Percentiles rank a stretch among this genome's conserved stretches.
These are phyloP conservation scores for Pichia ethanolica DNA, from an alignment of 805 yeast genomes.

Conservation along the genomic window DNA sequence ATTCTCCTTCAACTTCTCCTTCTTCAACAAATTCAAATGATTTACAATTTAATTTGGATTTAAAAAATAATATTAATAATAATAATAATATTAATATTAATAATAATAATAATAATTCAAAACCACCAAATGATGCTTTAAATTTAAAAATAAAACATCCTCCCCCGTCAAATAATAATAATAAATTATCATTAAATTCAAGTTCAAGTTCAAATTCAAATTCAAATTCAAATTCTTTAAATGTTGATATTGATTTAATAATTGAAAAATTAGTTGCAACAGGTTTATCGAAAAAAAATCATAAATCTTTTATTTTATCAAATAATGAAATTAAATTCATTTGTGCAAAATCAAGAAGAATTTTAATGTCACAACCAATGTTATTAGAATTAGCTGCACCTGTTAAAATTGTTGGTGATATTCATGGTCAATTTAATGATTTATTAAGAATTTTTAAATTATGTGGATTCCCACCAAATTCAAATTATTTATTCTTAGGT, in stretches of 20 bases:
- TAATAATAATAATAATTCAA: neutral
- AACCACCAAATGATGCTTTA: conserved; percentile 28
- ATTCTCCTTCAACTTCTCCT: conserved; percentile 20
- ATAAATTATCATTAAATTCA: neutral
- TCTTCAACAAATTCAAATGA: conserved; percentile 22
- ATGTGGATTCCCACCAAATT: conserved; percentile 54
- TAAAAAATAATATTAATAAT: conserved; percentile 13
- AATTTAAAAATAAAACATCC: conserved; percentile 14
- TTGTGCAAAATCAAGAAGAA: conserved; percentile 50
- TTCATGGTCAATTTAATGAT: conserved; percentile 62
- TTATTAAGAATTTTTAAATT: conserved; percentile 45
- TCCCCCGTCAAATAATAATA: neutral
- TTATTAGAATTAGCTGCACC: conserved; percentile 64
- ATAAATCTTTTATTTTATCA: conserved; percentile 44
- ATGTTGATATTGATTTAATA: conserved; percentile 50
- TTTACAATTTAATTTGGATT: conserved; percentile 1
- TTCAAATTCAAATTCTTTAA: neutral
- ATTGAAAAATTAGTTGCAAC: conserved; percentile 52
- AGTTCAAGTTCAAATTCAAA: neutral
- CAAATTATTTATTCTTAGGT: conserved; percentile 50
- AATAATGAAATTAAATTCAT: conserved; percentile 49
- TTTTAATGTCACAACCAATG: conserved; percentile 59
- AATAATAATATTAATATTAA: neutral
- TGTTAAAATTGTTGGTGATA: conserved; percentile 77
- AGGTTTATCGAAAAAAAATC: conserved; percentile 37